phyloP scores from a whole-genome alignment of 805 yeast species.

The Lachancea kluyveri region DNA sequence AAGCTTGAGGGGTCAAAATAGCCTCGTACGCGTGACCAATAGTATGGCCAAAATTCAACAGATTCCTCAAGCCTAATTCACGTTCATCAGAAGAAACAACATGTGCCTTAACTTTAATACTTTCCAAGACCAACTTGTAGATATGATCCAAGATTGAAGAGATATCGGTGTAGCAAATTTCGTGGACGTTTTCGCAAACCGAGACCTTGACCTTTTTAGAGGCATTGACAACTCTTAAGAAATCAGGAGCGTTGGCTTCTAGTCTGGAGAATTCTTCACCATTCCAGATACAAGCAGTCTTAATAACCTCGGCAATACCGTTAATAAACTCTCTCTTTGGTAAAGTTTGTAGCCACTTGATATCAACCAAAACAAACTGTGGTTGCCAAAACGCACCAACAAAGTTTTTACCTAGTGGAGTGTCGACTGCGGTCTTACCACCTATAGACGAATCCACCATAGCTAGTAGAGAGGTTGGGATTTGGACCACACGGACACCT shows the following conservation, averaged over 20 bases:
- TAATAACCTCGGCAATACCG: conserved; percentile 97
- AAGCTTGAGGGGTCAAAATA: conserved; percentile 89
- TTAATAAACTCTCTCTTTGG: conserved; percentile 93
- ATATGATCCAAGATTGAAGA: conserved; percentile 66
- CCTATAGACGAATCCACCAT: conserved; percentile 99
- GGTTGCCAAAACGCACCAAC: conserved; percentile 99
- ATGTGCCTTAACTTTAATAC: conserved; percentile 85
- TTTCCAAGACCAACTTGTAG: conserved; percentile 72
- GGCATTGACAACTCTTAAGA: conserved; percentile 58
- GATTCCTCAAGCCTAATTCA: conserved; percentile 88
- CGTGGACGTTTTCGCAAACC: conserved; percentile 28
- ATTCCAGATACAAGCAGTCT: conserved; percentile 98
- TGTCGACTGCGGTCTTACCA: conserved; percentile 97
- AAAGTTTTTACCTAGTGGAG: conserved; percentile 92
- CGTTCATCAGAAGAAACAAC: conserved; percentile 93
- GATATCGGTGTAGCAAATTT: conserved; percentile 53
- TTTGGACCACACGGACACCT: conserved; percentile 88
- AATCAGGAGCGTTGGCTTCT: conserved; percentile 65
- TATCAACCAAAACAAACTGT: conserved; percentile 76
- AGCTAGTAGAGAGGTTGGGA: conserved; percentile 88
- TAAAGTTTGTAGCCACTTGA: conserved; percentile 76
- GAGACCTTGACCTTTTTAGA: conserved; percentile 14
- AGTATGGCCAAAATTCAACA: conserved; percentile 92
- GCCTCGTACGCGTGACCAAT: conserved; percentile 99
- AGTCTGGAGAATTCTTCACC: conserved; percentile 80